Base-by-base conservation (phyloP, 441 rosid species). In the Eruca vesicaria region DNA sequence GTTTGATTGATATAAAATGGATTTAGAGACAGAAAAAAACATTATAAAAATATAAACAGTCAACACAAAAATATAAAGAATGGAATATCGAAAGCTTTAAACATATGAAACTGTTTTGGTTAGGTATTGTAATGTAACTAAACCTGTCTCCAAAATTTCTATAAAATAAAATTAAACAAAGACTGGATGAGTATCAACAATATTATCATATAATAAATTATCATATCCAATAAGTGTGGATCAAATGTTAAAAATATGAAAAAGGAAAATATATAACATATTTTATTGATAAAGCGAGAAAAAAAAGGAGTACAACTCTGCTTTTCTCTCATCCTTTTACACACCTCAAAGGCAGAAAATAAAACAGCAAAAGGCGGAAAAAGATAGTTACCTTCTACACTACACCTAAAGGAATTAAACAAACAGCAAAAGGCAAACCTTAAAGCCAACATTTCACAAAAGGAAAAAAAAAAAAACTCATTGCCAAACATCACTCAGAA, bases 321-420 rank as follows among this genome's bases (percentile, higher is more conserved):
- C 23, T 36, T 36, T 62, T 68, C 15, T 78, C 81, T 6, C 74
- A 38, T 78, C 70, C 74, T 68, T 26, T 68, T 68, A 73, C 78
- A 9, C 74, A 73, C 71, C 74, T 59, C 4, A 31, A 0, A 66
- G 26, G 74, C 45, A 16, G 48, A 55, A 73, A 45, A 77, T 62
- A 73, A 73, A 21, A 26, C 77, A 18, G 12, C 16, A 18, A 50
- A 78, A 78, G 81, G 78, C 43, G 74, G 81, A 68, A 72, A 78
- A 73, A 78, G 70, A 78, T 62, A 0, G 77, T 67, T 41, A 78
- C 72, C 81, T 66, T 78, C 81, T 78, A 66, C 68, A 58, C 29
- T 71, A 71, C 21, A 38, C 11, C 3, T 33, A 41, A 43, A 41
- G 5, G 14, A 9, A 26, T 8, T 15, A 41, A 23, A 48, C 61